A percentile compares a stretch with the other conserved stretches of the same genome.
Conservation (phyloP, 2,329 filamentous ascomycete species). For the Ophiostoma novo-ulmi region DNA sequence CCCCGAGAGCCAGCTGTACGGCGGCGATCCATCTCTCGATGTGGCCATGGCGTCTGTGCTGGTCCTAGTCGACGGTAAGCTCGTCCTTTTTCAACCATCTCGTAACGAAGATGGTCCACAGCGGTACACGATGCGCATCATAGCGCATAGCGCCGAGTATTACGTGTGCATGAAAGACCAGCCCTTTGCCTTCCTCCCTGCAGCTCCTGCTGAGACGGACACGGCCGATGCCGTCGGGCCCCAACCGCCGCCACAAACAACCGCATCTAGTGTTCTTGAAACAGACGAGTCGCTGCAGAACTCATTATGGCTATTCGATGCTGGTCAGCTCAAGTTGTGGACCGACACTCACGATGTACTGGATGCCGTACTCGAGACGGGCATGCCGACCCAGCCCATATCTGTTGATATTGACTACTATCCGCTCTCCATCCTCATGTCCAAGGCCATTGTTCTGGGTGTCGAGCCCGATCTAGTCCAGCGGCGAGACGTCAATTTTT, state of each 20-base stretch:
- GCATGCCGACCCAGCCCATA: constrained; percentile 69
- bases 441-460: constrained; percentile 83
- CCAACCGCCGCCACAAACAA: constrained; percentile 6
- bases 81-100: constrained; percentile 85
- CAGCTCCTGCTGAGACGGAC: constrained; percentile 6
- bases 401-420: constrained; percentile 90
- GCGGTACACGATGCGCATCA: constrained; percentile 97
- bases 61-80: constrained; percentile 94
- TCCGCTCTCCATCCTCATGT: constrained; percentile 78
- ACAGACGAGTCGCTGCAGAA: constrained; percentile 59
- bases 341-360: constrained; percentile 81
- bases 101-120: constrained; percentile 74
- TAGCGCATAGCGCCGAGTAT: constrained; percentile 94
- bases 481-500: constrained; percentile 83
- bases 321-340: constrained; percentile 80
- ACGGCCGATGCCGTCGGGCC: constrained; percentile 4
- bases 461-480: constrained; percentile 93
- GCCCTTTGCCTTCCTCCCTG: constrained; percentile 39
- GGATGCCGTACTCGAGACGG: constrained; percentile 56
- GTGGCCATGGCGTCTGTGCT: constrained; percentile 89
- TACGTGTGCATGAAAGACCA: constrained; percentile 91
- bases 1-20: constrained; percentile 79
- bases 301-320: constrained; percentile 93
- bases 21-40: constrained; percentile 92
- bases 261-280: constrained; percentile 23